Base-by-base conservation (phyloP, 495 filamentous ascomycete species). In the Hyaloscypha finlandica region DNA sequence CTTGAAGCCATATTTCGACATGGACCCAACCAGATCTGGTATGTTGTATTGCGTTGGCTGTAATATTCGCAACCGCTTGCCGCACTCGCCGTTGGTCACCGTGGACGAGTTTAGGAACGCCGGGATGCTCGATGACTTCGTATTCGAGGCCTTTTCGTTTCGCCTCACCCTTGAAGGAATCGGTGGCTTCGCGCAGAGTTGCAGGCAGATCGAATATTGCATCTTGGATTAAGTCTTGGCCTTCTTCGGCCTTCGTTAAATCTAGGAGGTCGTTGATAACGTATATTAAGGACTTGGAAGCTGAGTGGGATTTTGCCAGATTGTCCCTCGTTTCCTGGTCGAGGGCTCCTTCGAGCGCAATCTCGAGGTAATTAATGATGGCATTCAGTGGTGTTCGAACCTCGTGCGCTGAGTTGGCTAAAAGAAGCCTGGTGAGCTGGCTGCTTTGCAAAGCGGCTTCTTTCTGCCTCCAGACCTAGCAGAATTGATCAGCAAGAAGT, bases 231-330 rank as follows among this genome's bases (percentile, higher is more conserved):
- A 97, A 78, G 5, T 89, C 82, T 59, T 89, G 86, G 0, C 94
- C 94, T 73, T 91, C 89, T 74, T 97, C 94, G 0, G 89, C 88
- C 73, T 96, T 94, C 30, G 94, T 97, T 19, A 98, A 81, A 74
- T 98, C 94, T 2, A 98, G 83, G 1, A 98, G 83, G 74, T 98
- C 94, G 70, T 98, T 98, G 74, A 98, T 97, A 9, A 96, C 93
- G 76, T 95, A 97, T 19, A 98, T 94, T 14, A 97, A 79, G 1
- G 92, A 96, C 75, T 96, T 97, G 1, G 94, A 98, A n/a, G 94
- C 94, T 12, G 93, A 96, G 72, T 98, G 92, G 6, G 93, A 96
- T 64, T 85, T 90, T 8, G 90, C 86, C 32, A 98, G 81, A 68
- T 96, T 96, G 20, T 97, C 94, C 31, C 94, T 83, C 1, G 92